phyloP scores from a whole-genome alignment of 495 filamentous ascomycete species.

The Xylaria venustula region DNA sequence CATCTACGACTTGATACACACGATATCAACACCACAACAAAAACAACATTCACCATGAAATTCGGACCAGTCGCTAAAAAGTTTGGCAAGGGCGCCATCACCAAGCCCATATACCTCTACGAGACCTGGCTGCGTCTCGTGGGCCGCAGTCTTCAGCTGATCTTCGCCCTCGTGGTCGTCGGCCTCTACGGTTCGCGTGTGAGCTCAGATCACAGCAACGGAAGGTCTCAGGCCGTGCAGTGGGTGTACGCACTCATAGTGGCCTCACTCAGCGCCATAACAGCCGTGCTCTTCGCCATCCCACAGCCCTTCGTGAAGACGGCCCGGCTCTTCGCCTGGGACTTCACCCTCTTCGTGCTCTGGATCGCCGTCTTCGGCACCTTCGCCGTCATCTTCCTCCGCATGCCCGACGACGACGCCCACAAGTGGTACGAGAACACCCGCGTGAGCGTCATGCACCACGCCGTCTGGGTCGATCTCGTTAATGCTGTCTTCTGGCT shows the following conservation, averaged over 20 bases:
- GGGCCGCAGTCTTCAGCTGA: constrained; percentile 32
- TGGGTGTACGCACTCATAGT: constrained; percentile 36
- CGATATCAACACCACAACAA: background rate
- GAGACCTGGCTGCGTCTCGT: constrained; percentile 32
- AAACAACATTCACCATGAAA: constrained; percentile 18
- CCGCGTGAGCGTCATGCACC: constrained; percentile 60
- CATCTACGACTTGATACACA: background rate
- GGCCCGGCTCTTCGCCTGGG: constrained; percentile 32
- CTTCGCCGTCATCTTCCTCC: constrained; percentile 69
- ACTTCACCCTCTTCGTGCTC: constrained; percentile 43
- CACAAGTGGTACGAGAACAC: constrained; percentile 32
- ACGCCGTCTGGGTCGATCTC: constrained; percentile 71
- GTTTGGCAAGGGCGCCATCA: constrained; percentile 31
- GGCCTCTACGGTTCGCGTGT: constrained; percentile 35
- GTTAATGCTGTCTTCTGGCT: constrained; percentile 64
- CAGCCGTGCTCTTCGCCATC: constrained; percentile 30
- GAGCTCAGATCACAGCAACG: constrained; percentile 21
- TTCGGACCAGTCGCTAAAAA: constrained; percentile 23
- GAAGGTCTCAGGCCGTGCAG: constrained; percentile 20
- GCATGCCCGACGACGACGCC: constrained; percentile 46
- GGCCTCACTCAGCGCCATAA: constrained; percentile 28
- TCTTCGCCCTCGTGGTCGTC: constrained; percentile 32
- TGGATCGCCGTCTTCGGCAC: constrained; percentile 68
- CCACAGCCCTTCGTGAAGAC: constrained; percentile 30
- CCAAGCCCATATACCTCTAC: constrained; percentile 31